Evolutionary conservation across 306 rosid species (phyloP).

Genomic region (Mimosa pudica): DNA sequence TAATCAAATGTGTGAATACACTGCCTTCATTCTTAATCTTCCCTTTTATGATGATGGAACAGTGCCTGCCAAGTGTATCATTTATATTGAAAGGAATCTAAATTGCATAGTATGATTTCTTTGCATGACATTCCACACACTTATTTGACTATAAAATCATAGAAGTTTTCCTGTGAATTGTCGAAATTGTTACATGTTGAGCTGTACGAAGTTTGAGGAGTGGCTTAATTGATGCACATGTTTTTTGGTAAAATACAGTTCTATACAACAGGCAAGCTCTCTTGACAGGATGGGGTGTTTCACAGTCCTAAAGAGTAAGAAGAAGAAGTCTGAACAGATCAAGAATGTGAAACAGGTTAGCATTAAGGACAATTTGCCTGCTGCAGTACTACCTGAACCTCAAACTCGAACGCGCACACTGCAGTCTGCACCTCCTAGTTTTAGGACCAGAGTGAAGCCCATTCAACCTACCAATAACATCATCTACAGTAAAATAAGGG

Average conservation of each 20-base stretch:
- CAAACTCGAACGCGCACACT: conserved; percentile 47
- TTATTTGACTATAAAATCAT: neutral
- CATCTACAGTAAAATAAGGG: conserved; percentile 47
- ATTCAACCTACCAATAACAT: conserved; percentile 46
- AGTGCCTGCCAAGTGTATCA: neutral
- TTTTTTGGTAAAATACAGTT: conserved; percentile 28
- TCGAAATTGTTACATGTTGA: neutral
- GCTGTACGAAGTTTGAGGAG: conserved; percentile 20
- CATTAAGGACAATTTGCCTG: conserved; percentile 45
- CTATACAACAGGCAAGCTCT: conserved; percentile 26
- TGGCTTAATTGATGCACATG: neutral
- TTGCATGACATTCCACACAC: neutral
- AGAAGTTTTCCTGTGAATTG: neutral
- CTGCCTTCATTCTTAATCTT: neutral
- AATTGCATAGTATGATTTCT: neutral
- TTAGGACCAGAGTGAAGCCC: conserved; percentile 63
- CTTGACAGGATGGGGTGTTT: conserved; percentile 76
- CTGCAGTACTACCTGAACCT: conserved; percentile 58
- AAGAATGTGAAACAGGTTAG: conserved; percentile 27
- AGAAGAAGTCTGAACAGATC: conserved; percentile 57
- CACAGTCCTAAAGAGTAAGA: conserved; percentile 60
- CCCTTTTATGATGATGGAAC: neutral
- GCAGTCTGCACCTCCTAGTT: conserved; percentile 79
- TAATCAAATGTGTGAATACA: neutral
- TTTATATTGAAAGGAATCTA: neutral